Evolutionary conservation across 306 rosid species (phyloP), one percentile per base, ranked within the genome.

Genomic region (Leucaena leucocephala): DNA sequence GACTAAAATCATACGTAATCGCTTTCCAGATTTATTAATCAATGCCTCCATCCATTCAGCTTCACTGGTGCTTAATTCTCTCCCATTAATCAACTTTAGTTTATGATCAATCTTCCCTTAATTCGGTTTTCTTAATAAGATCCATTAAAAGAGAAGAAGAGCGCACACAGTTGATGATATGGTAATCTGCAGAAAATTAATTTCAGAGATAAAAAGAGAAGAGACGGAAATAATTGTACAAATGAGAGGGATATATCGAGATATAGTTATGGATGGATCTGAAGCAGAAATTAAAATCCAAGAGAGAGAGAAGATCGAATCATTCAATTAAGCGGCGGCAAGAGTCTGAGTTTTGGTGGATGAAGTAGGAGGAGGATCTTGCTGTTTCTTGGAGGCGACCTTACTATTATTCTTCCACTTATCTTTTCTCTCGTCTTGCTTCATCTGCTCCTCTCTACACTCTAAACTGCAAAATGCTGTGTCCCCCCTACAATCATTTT

Each of bases 391-490:
- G 15, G 92, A 67, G 3, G 68, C n/a, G 15, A 27, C 27, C 27
- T 27, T 27, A 27, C 1, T 27, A 27, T 27, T 27, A 27, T 27
- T 27, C 2, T 55, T 85, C 71, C 74, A 75, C 84, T 89, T 86
- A 22, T 90, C 92, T 71, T 74, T 81, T 68, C 84, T 83, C 82
- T 83, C 84, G 19, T 92, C 98, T 59, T 87, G 83, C 77, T 86
- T 87, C 78, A 94, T 94, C 81, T 87, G 93, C 76, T 84, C 44
- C 89, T 91, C 95, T 76, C 98, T 89, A 71, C 98, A 94, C 83
- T 94, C 98, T 55, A 78, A 82, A 80, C 97, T 94, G 82, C 98
- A 94, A 86, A 94, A 94, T 17, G 97, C 98, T 0, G 92, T 80
- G 76, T 94, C 98, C 27, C 27, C 27, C 27, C 27, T 27, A 1